Evolutionary conservation across 225 moss, liverwort and hornwort species (phyloP).

Genomic region (Physcomitrellopsis africana): DNA sequence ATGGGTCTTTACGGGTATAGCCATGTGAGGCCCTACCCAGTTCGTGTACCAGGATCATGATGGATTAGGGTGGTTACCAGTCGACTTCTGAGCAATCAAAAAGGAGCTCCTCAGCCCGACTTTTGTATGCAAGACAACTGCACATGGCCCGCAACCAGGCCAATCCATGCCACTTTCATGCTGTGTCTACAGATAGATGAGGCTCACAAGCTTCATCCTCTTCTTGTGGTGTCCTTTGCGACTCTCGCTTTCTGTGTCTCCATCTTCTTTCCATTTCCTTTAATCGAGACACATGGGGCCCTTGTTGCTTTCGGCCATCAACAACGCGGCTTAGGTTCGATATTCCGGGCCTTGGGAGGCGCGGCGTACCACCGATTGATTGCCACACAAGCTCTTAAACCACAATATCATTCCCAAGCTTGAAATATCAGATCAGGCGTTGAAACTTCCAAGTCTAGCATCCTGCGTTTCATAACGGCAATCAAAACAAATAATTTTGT

Average conservation of each 20-base stretch:
- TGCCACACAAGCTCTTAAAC: background rate
- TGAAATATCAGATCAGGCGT: background rate
- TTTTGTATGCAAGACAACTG: no score
- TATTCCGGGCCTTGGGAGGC: background rate
- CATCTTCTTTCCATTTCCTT: no score
- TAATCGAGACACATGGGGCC: no score
- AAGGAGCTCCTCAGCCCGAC: background rate
- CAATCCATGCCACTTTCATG: background rate
- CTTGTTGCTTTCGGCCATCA: background rate
- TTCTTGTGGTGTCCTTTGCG: constrained; percentile 14
- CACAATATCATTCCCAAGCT: background rate
- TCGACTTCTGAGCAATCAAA: background rate
- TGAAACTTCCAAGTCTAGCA: background rate
- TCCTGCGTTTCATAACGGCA: background rate
- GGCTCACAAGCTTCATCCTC: background rate
- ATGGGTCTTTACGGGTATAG: no score
- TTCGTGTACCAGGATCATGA: background rate
- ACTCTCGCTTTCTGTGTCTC: background rate
- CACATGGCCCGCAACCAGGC: background rate
- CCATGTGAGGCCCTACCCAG: no score
- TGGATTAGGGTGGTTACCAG: background rate
- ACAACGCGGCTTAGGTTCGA: background rate
- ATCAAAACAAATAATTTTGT: background rate
- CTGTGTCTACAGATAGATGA: background rate
- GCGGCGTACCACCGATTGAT: background rate